Evolutionary conservation across 192 early-diverging fungal genomes (phyloP), one percentile per base, ranked within the genome.

Genomic region (Coemansia sp.): DNA sequence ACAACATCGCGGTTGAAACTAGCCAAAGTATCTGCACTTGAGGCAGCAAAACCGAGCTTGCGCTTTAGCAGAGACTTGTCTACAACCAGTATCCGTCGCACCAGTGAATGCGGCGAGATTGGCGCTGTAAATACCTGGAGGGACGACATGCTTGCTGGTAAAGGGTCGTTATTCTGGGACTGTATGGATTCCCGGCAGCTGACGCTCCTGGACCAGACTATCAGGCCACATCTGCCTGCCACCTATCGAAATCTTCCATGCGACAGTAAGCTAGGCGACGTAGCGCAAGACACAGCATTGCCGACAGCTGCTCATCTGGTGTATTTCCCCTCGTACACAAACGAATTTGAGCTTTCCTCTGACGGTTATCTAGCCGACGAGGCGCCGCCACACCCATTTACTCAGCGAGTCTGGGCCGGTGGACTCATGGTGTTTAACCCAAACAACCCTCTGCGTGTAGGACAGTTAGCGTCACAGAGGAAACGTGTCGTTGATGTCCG

Each of bases 371-470:
- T 89, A 49, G 75, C 78, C 34, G 80, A 77, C 11, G 85, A 85
- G 50, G 77, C 83, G 0, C 93, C 93, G 1, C 93, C 93, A 0
- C 67, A 56, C 11, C 87, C 88, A 1, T 94, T 82, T 54, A 42
- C 71, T 13, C 82, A 82, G 29, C 83, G 93, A 5, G 87, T 96
- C 83, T 96, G 93, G 93, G 91, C 85, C 3, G 92, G 93, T 10
- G 92, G 88, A 8, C 60, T 75, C 19, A 74, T 90, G 11, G 74
- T 72, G 28, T 87, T 79, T 46, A 81, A 72, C 35, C 45, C 58
- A 10, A 50, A 36, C 0, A 89, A 91, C 46, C 77, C 79, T 10
- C 62, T 92, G 35, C 49, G 76, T 5, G 75, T 88, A 9, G 85
- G 86, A n/a, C 67, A 88, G 36, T 42, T 80, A 3, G 82, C 82